These are phyloP conservation scores for Raffaelea albimanens DNA, from an alignment of 2,329 filamentous ascomycete genomes.

Conservation along the genomic window DNA sequence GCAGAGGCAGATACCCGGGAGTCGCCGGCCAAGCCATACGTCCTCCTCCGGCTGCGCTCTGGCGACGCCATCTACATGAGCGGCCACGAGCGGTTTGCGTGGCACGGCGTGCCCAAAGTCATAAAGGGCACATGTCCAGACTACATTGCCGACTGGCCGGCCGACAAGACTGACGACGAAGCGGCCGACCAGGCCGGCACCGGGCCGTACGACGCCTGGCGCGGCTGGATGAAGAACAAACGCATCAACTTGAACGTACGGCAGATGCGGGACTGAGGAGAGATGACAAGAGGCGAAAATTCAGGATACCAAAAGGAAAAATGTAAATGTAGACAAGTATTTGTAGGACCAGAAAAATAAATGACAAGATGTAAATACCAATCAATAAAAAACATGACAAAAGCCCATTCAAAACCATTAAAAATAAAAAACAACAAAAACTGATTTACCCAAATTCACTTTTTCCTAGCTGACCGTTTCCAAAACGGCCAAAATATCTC, in stretches of 20 bases:
- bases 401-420: neutral
- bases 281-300: neutral
- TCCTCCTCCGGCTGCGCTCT: slow-evolving; percentile 62
- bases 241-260: slow-evolving; percentile 87
- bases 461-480: no score
- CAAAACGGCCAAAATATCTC: neutral
- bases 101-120: slow-evolving; percentile 92
- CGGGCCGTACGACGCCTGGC: slow-evolving; percentile 59
- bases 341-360: no score
- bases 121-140: slow-evolving; percentile 68
- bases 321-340: neutral
- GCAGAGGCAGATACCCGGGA: neutral
- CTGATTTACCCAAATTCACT: neutral
- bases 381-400: neutral
- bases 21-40: slow-evolving; percentile 30
- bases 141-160: slow-evolving; percentile 68
- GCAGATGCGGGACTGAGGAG: slow-evolving; percentile 59
- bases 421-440: neutral
- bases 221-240: slow-evolving; percentile 81
- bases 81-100: slow-evolving; percentile 71
- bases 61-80: slow-evolving; percentile 91
- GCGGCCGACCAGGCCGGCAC: slow-evolving; percentile 9
- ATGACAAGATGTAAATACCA: no score
- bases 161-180: slow-evolving; percentile 25
- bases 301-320: neutral